Evolutionary conservation across 1,284 basidiomycete genomes (phyloP), one percentile per base, ranked within the genome.

Genomic region (Cryptococcus floricola): DNA sequence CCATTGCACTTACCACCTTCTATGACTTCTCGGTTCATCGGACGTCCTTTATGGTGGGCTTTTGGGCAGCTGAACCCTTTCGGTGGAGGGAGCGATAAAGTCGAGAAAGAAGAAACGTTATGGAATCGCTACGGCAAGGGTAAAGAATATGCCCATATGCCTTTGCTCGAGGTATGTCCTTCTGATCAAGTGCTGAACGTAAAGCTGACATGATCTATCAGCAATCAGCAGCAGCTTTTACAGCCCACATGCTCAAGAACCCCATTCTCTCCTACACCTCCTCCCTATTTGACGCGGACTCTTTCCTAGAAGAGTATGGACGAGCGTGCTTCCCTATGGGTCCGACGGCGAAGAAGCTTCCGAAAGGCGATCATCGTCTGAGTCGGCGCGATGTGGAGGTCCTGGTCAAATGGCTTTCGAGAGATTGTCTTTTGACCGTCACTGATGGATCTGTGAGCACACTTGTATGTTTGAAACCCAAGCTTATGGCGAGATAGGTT

Each of bases 41-140:
- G 85, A 16, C 85, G 84, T 67, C 89, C 91, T 0, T 77, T 93
- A 1, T 91, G 87, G 86, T 93, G 89, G 89, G 86, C 86, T 2
- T 80, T 93, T 38, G 83, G 87, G 51, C 88, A 89, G 62, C 77
- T 89, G 38, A 88, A 85, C 34, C 79, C 92, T 1, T 84, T 87
- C 12, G 63, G 62, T 7, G 46, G 53, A 9, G 45, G 46, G 25
- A 84, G 85, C 39, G 84, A 84, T 31, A 75, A 57, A 39, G 75
- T 76, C 39, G 77, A 83, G 44, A 83, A 82, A 53, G 85, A 87
- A 61, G 80, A 79, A 1, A 78, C 81, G 46, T 83, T 87, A 71
- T 91, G 87, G 86, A 81, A 80, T 63, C 74, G 75, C 50, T 75
- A 81, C 12, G 63, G 63, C 5, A 79, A 79, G 65, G 91, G 90